phyloP scores from a whole-genome alignment of 768 basidiomycete genomes.

The Tricholoma sp. region DNA sequence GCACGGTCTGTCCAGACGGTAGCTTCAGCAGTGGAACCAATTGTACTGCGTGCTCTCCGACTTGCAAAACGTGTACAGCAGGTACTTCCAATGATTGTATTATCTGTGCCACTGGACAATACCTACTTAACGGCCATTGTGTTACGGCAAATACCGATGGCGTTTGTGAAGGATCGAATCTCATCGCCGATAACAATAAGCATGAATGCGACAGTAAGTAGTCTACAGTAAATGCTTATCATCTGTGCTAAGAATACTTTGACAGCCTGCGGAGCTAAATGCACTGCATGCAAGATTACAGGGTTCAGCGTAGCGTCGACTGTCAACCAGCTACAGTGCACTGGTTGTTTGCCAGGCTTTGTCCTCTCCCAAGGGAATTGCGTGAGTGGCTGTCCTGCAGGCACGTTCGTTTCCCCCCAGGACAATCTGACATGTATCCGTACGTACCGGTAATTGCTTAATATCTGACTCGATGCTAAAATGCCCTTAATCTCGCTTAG shows the following conservation, averaged over 20 bases:
- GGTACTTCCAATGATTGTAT: slow-evolving; percentile 66
- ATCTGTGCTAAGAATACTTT: slow-evolving; percentile 6
- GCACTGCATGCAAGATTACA: slow-evolving; percentile 69
- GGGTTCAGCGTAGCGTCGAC: slow-evolving; percentile 65
- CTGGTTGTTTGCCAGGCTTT: slow-evolving; percentile 71
- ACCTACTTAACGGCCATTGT: slow-evolving; percentile 63
- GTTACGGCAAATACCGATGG: slow-evolving; percentile 62
- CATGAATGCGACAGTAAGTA: slow-evolving; percentile 77
- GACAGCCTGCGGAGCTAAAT: slow-evolving; percentile 77
- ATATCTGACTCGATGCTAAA: background rate
- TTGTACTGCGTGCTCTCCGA: slow-evolving; percentile 57
- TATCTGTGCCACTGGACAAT: slow-evolving; percentile 58
- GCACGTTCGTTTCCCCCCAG: slow-evolving; percentile 65
- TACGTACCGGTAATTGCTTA: slow-evolving; percentile 18
- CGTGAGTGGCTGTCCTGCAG: slow-evolving; percentile 63
- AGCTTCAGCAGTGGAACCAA: slow-evolving; percentile 50
- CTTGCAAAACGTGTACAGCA: slow-evolving; percentile 69
- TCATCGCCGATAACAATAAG: slow-evolving; percentile 80
- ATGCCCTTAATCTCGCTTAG: slow-evolving; percentile 23
- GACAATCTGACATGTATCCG: slow-evolving; percentile 70
- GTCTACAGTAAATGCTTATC: background rate
- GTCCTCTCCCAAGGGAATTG: slow-evolving; percentile 70
- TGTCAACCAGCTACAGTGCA: slow-evolving; percentile 63
- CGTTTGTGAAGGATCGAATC: slow-evolving; percentile 63
- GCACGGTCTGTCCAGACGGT: slow-evolving; percentile 57